A percentile compares a stretch with the other conserved stretches of the same genome.
Evolutionary conservation across 306 rosid genomes (phyloP).

Genomic region (Pterocarpus santalinus): DNA sequence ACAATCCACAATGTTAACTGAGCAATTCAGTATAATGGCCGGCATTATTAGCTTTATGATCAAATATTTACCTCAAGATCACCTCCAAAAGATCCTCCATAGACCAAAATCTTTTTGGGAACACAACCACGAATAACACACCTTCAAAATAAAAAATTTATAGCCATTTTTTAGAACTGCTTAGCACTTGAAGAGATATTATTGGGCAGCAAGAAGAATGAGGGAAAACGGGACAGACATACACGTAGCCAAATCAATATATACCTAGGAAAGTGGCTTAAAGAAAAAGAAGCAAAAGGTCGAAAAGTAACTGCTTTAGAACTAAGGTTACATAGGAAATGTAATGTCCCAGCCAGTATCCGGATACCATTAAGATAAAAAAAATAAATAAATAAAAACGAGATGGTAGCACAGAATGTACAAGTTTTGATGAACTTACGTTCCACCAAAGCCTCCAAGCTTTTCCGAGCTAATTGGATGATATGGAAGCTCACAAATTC

Average conservation of each 20-base stretch:
- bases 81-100: conserved; percentile 85
- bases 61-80: conserved; percentile 79
- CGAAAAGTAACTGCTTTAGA: conserved; percentile 2
- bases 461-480: conserved; percentile 88
- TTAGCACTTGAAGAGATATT: conserved; percentile 1
- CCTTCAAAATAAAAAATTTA: conserved; percentile 56
- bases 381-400: too few relatives aligned
- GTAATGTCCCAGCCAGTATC: conserved; percentile 10
- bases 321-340: conserved; percentile 13
- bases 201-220: background rate
- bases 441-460: conserved; percentile 96
- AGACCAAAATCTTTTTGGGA: conserved; percentile 98
- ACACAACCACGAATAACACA: conserved; percentile 99
- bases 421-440: conserved; percentile 65
- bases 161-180: conserved; percentile 34
- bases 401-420: background rate
- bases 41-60: conserved; percentile 12
- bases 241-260: conserved; percentile 4
- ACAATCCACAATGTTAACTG: conserved; percentile 26
- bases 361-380: background rate
- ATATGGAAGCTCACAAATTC: conserved; percentile 93
- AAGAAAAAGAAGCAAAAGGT: background rate
- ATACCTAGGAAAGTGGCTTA: background rate
- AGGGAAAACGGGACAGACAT: conserved; percentile 15
- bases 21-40: conserved; percentile 10